A percentile compares a stretch with the other conserved stretches of the same genome.
phyloP scores from a whole-genome alignment of 768 basidiomycete species.

The Naganishia antarctica region DNA sequence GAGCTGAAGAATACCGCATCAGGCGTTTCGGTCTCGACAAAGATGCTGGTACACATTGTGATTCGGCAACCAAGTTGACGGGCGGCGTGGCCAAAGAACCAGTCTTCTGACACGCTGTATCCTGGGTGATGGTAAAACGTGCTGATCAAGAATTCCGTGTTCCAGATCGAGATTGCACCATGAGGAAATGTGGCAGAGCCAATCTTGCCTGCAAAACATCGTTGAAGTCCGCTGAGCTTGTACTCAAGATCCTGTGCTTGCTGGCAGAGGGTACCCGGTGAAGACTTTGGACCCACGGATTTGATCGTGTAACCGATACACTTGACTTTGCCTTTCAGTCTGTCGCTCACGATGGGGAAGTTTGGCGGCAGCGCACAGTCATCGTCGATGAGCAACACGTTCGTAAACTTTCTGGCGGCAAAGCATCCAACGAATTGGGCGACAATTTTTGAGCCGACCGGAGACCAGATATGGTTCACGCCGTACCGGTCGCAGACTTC shows the following conservation, averaged over 20 bases:
- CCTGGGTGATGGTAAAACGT: constrained; percentile 16
- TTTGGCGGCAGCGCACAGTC: constrained; percentile 21
- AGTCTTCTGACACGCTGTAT: constrained; percentile 13
- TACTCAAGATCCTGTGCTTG: constrained; percentile 18
- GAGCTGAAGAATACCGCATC: constrained; percentile 10
- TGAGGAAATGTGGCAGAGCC: constrained; percentile 16
- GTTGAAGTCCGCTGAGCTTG: constrained; percentile 15
- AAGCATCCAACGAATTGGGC: constrained; percentile 23
- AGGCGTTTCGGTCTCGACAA: constrained; percentile 15
- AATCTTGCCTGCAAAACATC: constrained; percentile 6
- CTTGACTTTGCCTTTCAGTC: constrained; percentile 12
- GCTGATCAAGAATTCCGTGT: constrained; percentile 19
- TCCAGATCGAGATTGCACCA: constrained; percentile 14
- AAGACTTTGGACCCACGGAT: constrained; percentile 8
- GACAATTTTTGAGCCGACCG: constrained; percentile 17
- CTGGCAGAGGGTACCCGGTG: constrained; percentile 9
- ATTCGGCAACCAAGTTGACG: constrained; percentile 17
- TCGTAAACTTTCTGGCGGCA: constrained; percentile 17
- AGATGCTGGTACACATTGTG: constrained; percentile 11
- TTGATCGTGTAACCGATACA: constrained; percentile 24
- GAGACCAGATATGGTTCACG: constrained; percentile 18
- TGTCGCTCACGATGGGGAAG: constrained; percentile 21
- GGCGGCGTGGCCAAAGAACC: constrained; percentile 15
- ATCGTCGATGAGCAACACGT: constrained; percentile 19
- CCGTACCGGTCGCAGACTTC: constrained; percentile 5